A percentile compares a stretch with the other conserved stretches of the same genome.
These are phyloP conservation scores for Didymella lethalis DNA, from an alignment of 2,329 filamentous ascomycete genomes.

Conservation along the genomic window DNA sequence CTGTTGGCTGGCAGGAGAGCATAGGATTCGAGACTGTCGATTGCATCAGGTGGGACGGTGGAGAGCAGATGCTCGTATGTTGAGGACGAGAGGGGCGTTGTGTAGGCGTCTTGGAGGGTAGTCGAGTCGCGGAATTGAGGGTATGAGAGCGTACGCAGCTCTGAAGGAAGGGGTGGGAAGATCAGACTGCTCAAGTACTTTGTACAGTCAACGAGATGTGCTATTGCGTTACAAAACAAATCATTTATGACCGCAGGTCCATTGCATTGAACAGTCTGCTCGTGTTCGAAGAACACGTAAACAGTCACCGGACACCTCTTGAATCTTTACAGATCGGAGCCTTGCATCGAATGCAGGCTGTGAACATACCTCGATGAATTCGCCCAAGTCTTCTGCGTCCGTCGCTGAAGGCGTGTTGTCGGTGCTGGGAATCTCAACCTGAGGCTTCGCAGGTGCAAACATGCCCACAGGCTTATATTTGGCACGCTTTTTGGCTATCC, in stretches of 20 bases:
- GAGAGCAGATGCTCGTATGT: constrained; percentile 59
- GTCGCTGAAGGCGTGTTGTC: constrained; percentile 14
- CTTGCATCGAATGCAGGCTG: background rate
- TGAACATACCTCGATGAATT: constrained; percentile 73
- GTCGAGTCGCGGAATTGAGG: constrained; percentile 60
- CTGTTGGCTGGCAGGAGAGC: constrained; percentile 61
- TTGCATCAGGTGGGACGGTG: constrained; percentile 65
- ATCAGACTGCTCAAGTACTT: constrained; percentile 75
- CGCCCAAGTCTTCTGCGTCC: constrained; percentile 73
- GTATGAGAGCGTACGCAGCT: constrained; percentile 70
- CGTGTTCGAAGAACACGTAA: too few relatives aligned
- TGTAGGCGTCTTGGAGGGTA: constrained; percentile 63
- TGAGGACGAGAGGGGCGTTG: constrained; percentile 62
- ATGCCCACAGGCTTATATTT: constrained; percentile 34
- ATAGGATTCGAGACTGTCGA: constrained; percentile 75
- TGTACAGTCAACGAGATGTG: constrained; percentile 1
- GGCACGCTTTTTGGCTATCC: constrained; percentile 41
- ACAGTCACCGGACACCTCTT: too few relatives aligned
- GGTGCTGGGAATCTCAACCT: constrained; percentile 6
- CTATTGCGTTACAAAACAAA: background rate
- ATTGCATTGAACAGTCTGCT: background rate
- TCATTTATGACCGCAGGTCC: background rate
- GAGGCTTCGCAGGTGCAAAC: constrained; percentile 14
- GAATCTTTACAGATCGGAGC: background rate
- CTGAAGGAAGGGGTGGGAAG: constrained; percentile 69